Conservation (phyloP, 495 filamentous ascomycete genomes). For the Cudoniella acicularis region DNA sequence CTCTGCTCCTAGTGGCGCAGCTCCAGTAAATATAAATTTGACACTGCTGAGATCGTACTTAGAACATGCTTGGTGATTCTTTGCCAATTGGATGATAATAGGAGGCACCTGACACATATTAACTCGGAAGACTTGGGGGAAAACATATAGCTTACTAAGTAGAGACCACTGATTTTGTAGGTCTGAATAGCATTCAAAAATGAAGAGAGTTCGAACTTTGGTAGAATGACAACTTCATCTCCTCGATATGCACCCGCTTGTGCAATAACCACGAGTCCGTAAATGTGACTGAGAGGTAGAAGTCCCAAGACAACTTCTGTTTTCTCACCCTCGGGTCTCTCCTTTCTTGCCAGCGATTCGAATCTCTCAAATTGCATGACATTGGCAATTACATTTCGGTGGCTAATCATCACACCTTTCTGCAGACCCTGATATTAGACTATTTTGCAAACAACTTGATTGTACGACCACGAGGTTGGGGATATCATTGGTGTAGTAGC, state of each 20-base stretch:
- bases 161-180: constrained; percentile 68
- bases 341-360: constrained; percentile 45
- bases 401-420: constrained; percentile 95
- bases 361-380: constrained; percentile 58
- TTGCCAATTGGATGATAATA: constrained; percentile 78
- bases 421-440: too few relatives aligned
- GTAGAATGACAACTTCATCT: constrained; percentile 74
- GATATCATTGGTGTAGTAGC: constrained; percentile 39
- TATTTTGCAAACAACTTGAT: too few relatives aligned
- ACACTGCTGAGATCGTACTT: constrained; percentile 77
- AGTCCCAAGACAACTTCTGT: constrained; percentile 68
- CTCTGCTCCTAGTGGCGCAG: constrained; percentile 78
- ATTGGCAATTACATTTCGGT: constrained; percentile 85
- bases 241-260: constrained; percentile 69
- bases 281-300: constrained; percentile 84
- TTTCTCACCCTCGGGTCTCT: constrained; percentile 5
- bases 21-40: constrained; percentile 67
- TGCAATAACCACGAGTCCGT: constrained; percentile 72
- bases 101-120: constrained; percentile 57
- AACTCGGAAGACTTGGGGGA: neutral
- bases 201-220: constrained; percentile 72
- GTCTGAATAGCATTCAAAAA: constrained; percentile 65
- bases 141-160: constrained; percentile 45
- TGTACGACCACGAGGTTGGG: neutral
- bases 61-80: constrained; percentile 55